Base-by-base conservation (phyloP, 192 early-diverging fungal genomes). In the Coemansia sp. region DNA sequence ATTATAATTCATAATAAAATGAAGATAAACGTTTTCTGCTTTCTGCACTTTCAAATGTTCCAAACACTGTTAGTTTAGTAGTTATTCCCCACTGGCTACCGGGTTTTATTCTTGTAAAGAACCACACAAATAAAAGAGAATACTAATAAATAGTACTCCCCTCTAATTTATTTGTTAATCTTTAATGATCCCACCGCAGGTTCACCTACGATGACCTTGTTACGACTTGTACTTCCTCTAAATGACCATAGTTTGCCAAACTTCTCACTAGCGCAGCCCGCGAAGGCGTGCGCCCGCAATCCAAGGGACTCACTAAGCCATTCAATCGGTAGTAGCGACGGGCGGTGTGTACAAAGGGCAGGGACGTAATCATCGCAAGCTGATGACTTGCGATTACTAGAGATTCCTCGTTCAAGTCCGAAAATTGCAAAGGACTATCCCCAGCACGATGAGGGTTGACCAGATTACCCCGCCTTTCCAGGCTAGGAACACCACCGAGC, bases 151-250 rank as follows among this genome's bases (percentile, higher is more conserved):
- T n/a, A n/a, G n/a, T n/a, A 32, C 60, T 67, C 19, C 43, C 1
- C 15, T 15, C 45, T 64, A 48, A 47, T 48, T 59, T 12, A 40
- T 58, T 56, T 66, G n/a, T 51, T 68, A 18, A 41, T 74, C 73
- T 64, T 78, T 79, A 84, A 85, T 88, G 83, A 86, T 82, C 83
- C 83, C 84, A 85, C 84, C 84, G 83, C 87, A 89, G 87, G 85
- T 90, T 89, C 88, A 91, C 86, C 83, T 87, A 90, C 84, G 80
- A 86, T 85, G 85, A 89, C 87, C 88, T 89, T 90, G 86, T 89
- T 88, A 90, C 87, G 84, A 90, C 88, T 91, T 89, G 87, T 91
- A 91, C 88, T 91, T 91, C 89, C 90, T 91, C 88, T 91, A 88
- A 91, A 90, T 88, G 87, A 87, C 84, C 89, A 88, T 48, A 91